Percentiles rank a stretch among this genome's conserved stretches.
Evolutionary conservation across 2,329 filamentous ascomycete species (phyloP).

Genomic region (Ceratocystiopsis brevicomis): DNA sequence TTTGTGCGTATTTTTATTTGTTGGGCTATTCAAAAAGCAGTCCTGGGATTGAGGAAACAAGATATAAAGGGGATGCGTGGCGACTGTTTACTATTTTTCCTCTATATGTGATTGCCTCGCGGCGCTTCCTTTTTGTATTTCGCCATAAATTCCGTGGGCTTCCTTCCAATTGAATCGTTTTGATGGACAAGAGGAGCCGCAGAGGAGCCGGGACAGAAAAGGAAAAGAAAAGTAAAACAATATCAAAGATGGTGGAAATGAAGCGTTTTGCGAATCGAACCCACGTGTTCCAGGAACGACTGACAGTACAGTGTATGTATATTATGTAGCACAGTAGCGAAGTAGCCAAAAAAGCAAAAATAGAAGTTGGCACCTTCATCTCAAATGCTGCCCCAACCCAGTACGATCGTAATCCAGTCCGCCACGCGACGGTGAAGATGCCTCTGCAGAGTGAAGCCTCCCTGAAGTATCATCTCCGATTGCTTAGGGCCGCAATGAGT

Average conservation of each 20-base stretch:
- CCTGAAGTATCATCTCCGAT: slow-evolving; percentile 49
- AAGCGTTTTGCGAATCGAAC: slow-evolving; percentile 1
- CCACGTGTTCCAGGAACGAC: not conserved
- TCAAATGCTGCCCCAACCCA: slow-evolving; percentile 37
- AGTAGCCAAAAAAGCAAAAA: slow-evolving; percentile 13
- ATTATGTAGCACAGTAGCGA: too few relatives aligned
- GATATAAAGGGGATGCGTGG: not conserved
- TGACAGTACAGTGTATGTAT: not conserved
- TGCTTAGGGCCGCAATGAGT: slow-evolving; percentile 36
- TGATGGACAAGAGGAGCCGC: not conserved
- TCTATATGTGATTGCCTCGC: slow-evolving; percentile 22
- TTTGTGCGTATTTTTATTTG: too few relatives aligned
- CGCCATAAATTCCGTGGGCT: not conserved
- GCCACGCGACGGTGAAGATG: slow-evolving; percentile 52
- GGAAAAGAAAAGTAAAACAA: not conserved
- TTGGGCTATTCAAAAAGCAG: too few relatives aligned
- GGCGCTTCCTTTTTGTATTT: slow-evolving; percentile 15
- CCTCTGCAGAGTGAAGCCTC: slow-evolving; percentile 57
- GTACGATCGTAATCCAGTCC: slow-evolving; percentile 46
- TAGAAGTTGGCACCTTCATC: slow-evolving; percentile 32
- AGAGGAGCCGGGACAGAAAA: not conserved
- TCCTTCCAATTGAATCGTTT: not conserved
- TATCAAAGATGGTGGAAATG: not conserved
- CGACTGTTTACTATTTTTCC: slow-evolving; percentile 10
- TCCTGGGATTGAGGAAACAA: not conserved